phyloP scores from a whole-genome alignment of 345 rosid genomes.

The Brassica rapa region DNA sequence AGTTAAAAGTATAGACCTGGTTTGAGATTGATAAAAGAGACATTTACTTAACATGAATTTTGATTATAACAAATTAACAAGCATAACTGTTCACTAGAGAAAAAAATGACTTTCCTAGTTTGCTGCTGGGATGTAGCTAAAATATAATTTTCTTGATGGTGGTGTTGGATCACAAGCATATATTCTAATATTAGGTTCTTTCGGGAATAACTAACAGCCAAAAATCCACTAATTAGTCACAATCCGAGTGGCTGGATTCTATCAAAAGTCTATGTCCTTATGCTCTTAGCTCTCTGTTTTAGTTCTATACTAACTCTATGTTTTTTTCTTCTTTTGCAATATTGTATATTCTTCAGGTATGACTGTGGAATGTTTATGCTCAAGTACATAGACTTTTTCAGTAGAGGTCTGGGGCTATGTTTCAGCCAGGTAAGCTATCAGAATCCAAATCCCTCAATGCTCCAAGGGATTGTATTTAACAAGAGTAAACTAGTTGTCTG shows the following conservation, averaged over 20 bases:
- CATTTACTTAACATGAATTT: neutral
- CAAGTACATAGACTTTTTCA: slow-evolving; percentile 86
- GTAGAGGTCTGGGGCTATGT: slow-evolving; percentile 84
- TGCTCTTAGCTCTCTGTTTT: neutral
- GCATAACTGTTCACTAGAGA: neutral
- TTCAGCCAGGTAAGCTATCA: slow-evolving; percentile 71
- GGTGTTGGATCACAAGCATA: neutral
- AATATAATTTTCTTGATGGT: neutral
- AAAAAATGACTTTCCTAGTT: neutral
- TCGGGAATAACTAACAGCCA: neutral
- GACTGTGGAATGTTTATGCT: slow-evolving; percentile 99
- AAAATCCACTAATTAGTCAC: neutral
- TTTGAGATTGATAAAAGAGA: slow-evolving; percentile 5
- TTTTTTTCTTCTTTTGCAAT: neutral
- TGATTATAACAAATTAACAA: slow-evolving; percentile 1
- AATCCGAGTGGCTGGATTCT: neutral
- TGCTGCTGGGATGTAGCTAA: neutral
- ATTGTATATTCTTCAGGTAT: slow-evolving; percentile 50
- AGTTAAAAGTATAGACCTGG: neutral
- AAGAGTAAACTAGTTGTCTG: slow-evolving; percentile 1
- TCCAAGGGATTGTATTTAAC: neutral
- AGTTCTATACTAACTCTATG: neutral
- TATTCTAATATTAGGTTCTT: neutral
- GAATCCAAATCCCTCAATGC: slow-evolving; percentile 24
- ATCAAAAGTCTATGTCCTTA: neutral